These are phyloP conservation scores for Digitaria exilis DNA, from an alignment of 202 grass and related monocot genomes.

Conservation along the genomic window DNA sequence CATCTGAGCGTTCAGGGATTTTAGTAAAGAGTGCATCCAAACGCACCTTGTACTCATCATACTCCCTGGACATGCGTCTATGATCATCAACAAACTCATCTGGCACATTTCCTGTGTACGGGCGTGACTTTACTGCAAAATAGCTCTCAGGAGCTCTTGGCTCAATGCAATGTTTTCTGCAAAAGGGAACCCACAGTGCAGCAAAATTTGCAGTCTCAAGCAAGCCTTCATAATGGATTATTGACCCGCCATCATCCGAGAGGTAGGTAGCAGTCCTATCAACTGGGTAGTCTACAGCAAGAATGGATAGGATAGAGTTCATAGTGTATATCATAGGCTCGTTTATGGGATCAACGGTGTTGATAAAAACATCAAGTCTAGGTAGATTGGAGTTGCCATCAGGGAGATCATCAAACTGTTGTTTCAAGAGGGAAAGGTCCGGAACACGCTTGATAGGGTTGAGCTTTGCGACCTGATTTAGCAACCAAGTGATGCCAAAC, in stretches of 20 bases:
- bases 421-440: constrained; percentile 55
- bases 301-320: constrained; percentile 86
- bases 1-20: constrained; percentile 64
- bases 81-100: constrained; percentile 64
- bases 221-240: constrained; percentile 83
- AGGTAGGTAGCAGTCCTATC: constrained; percentile 84
- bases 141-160: constrained; percentile 87
- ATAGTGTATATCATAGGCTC: constrained; percentile 87
- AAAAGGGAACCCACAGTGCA: constrained; percentile 76
- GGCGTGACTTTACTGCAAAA: constrained; percentile 67
- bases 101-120: constrained; percentile 66
- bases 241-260: constrained; percentile 82
- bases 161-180: constrained; percentile 79
- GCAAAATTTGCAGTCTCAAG: constrained; percentile 74
- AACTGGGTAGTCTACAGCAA: constrained; percentile 82
- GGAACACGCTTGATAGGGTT: constrained; percentile 65
- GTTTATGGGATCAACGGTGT: constrained; percentile 82
- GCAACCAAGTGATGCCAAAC: constrained; percentile 80
- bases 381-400: constrained; percentile 78
- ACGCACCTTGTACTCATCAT: constrained; percentile 74
- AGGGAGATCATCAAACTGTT: constrained; percentile 85
- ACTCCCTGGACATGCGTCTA: constrained; percentile 57
- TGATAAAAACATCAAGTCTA: constrained; percentile 77
- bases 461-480: constrained; percentile 80
- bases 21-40: constrained; percentile 60